phyloP scores from a whole-genome alignment of 257 asterid species.

The Cruciata laevipes region DNA sequence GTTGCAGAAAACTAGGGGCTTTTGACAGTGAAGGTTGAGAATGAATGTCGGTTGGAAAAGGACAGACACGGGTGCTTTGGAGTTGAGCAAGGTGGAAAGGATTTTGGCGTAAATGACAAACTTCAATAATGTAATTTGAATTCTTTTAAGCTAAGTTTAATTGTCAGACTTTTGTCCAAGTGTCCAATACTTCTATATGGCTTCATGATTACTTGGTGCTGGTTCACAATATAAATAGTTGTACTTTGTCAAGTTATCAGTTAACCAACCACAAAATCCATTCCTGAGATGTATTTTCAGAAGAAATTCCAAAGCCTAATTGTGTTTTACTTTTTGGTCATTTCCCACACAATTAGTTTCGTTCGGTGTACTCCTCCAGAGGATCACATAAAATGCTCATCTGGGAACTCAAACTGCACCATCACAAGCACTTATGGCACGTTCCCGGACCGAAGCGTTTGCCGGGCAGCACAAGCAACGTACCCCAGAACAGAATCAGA shows the following conservation, averaged over 20 bases:
- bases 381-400: conserved; percentile 28
- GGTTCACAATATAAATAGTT: not conserved
- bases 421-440: conserved; percentile 22
- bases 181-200: too few species aligned
- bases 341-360: not conserved
- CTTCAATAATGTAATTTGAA: not conserved
- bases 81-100: too few species aligned
- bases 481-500: conserved; percentile 25
- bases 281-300: not conserved
- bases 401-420: conserved; percentile 20
- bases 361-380: conserved; percentile 17
- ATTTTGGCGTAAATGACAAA: too few species aligned
- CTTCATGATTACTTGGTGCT: too few species aligned
- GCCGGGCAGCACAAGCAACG: conserved; percentile 20
- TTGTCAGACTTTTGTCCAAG: not conserved
- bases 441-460: conserved; percentile 26
- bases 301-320: not conserved
- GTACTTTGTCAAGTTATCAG: not conserved
- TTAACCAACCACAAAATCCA: not conserved
- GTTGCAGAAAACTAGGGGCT: too few species aligned
- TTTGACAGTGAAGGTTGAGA: too few species aligned
- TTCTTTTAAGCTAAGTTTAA: not conserved
- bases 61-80: too few species aligned
- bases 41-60: too few species aligned
- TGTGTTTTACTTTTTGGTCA: not conserved